A percentile compares a stretch with the other conserved stretches of the same genome.
These are phyloP conservation scores for Xylaria sp. DNA, from an alignment of 2,329 filamentous ascomycete species.

Conservation along the genomic window DNA sequence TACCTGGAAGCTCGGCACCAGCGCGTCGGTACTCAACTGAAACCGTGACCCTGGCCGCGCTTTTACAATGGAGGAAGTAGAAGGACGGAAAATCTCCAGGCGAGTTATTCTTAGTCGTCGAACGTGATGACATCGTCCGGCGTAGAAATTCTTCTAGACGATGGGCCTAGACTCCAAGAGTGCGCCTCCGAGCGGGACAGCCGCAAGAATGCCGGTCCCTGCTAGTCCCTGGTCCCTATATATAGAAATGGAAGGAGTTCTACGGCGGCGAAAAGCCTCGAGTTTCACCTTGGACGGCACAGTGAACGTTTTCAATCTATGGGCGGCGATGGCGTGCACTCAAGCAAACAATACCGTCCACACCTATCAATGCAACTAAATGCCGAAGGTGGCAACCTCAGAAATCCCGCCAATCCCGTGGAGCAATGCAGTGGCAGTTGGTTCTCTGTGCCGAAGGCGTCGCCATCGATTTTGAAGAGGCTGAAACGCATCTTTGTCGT, in stretches of 20 bases:
- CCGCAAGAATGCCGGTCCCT: constrained; percentile 17
- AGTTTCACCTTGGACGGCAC: constrained; percentile 27
- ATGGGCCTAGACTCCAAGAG: background rate
- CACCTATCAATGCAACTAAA: constrained; percentile 6
- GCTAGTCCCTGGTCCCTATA: constrained; percentile 22
- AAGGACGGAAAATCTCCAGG: background rate
- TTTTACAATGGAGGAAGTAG: constrained; percentile 1
- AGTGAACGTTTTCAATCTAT: constrained; percentile 22
- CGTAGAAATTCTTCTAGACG: constrained; percentile 9
- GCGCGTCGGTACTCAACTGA: constrained; percentile 18
- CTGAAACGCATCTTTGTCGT: constrained; percentile 24
- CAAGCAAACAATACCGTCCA: constrained; percentile 5
- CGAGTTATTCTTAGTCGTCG: background rate
- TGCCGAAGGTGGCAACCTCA: constrained; percentile 18
- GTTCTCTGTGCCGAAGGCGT: constrained; percentile 13
- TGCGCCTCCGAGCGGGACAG: constrained; percentile 1
- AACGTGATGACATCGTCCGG: background rate
- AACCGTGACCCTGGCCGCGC: constrained; percentile 3
- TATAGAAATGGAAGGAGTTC: constrained; percentile 29
- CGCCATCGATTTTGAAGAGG: constrained; percentile 10
- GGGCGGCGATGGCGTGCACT: background rate
- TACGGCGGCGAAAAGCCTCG: constrained; percentile 21
- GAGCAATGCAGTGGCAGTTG: constrained; percentile 16
- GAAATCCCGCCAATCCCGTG: background rate
- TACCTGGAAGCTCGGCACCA: constrained; percentile 32